Evolutionary conservation across 2,329 filamentous ascomycete genomes (phyloP).

Genomic region (Fusarium irregulare): DNA sequence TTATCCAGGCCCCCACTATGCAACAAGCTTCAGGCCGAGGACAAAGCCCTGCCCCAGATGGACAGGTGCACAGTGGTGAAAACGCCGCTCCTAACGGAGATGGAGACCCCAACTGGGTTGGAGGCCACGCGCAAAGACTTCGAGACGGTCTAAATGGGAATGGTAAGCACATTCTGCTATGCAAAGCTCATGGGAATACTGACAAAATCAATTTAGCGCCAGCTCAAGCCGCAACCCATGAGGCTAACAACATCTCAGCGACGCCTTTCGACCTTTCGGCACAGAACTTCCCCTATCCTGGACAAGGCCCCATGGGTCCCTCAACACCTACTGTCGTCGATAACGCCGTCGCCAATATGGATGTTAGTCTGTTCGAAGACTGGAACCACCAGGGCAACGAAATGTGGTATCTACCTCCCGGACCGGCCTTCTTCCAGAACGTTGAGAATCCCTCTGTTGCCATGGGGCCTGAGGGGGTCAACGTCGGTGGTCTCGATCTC

Average conservation of each 20-base stretch:
- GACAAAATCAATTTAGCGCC: constrained; percentile 48
- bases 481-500: constrained; percentile 73
- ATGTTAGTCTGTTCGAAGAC: constrained; percentile 62
- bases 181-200: constrained; percentile 12
- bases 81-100: constrained; percentile 45
- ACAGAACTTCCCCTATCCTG: constrained; percentile 66
- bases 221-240: constrained; percentile 49
- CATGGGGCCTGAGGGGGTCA: constrained; percentile 75
- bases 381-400: constrained; percentile 68
- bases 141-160: constrained; percentile 56
- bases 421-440: constrained; percentile 73
- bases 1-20: constrained; percentile 72
- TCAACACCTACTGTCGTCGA: constrained; percentile 59
- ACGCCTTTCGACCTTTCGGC: constrained; percentile 70
- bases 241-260: constrained; percentile 67
- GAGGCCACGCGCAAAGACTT: constrained; percentile 54
- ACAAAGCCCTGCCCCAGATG: constrained; percentile 55
- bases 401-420: constrained; percentile 75
- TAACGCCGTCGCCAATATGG: constrained; percentile 46
- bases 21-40: constrained; percentile 55
- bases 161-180: constrained; percentile 45
- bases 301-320: constrained; percentile 61
- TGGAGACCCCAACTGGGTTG: constrained; percentile 48
- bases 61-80: constrained; percentile 43
- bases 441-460: constrained; percentile 70